Evolutionary conservation across 495 filamentous ascomycete genomes (phyloP), one percentile per base, ranked within the genome.

Genomic region (Penicillium chermesinum): DNA sequence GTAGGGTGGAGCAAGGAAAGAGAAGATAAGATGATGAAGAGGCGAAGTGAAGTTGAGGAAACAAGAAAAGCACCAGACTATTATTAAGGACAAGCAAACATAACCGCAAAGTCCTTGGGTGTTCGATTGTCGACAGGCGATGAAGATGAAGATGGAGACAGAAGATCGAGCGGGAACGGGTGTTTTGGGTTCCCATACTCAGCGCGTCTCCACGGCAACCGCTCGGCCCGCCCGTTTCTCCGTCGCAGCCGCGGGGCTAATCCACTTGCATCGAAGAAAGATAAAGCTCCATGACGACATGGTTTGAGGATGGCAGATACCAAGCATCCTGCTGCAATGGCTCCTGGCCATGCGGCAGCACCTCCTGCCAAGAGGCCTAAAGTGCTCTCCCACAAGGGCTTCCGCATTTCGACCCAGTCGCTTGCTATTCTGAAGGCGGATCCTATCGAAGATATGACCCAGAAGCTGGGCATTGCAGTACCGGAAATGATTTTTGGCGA

Each of bases 401-500:
- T 89, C 70, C 77, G 64, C 46, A 83, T 96, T 57, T 76, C 80
- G 2, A 85, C 86, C 12, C 84, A 85, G 56, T 95, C 94, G 71
- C 81, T 88, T 18, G 91, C 93, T 33, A 98, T 98, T 63, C 82
- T 93, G 19, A 96, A 95, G 65, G 79, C 89, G 16, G 85, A 77
- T 12, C 87, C 91, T 17, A 97, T 98, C 63, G 91, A 95, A 58
- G 79, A 82, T 34, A 87, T 98, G 82, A 82, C 81, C 14, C 67
- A 74, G 42, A 78, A 79, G 38, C 78, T 98, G 10, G 82, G 83
- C 12, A 95, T 98, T 65, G 76, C 89, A 10, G 83, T 88, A 6
- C 93, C 94, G 2, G 93, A 98, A 69, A 98, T 98, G 93, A 98
- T 98, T 30, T 98, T 98, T 58, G 93, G 93, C 25, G 89, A 98